Evolutionary conservation across 495 filamentous ascomycete genomes (phyloP).

Genomic region (Talaromyces wortmannii): DNA sequence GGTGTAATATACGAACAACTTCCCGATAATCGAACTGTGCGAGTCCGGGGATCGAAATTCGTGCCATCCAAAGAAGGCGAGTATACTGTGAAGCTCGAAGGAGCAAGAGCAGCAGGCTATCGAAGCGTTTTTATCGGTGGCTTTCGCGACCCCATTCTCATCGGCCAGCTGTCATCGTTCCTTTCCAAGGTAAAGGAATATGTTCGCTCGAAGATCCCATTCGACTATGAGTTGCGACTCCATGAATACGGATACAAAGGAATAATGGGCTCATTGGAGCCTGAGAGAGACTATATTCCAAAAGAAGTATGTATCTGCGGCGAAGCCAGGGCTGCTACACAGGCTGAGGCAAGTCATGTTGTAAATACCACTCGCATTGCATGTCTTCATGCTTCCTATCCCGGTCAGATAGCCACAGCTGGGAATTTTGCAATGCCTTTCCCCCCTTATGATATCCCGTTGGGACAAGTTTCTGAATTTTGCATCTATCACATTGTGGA

Average conservation of each 20-base stretch:
- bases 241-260: no score
- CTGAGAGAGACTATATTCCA: not conserved
- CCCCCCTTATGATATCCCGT: constrained; percentile 20
- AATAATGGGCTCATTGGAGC: not conserved
- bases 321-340: constrained; percentile 28
- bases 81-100: not conserved
- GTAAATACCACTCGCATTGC: constrained; percentile 22
- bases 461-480: constrained; percentile 30
- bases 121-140: not conserved
- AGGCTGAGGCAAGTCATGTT: constrained; percentile 27
- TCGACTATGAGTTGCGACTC: not conserved
- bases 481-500: constrained; percentile 37
- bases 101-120: not conserved
- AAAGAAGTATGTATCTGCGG: constrained; percentile 29
- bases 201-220: not conserved
- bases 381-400: constrained; percentile 29
- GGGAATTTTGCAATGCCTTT: constrained; percentile 35
- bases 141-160: not conserved
- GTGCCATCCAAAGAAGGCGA: not conserved
- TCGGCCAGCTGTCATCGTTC: not conserved
- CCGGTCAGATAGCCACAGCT: constrained; percentile 28
- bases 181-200: not conserved
- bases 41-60: not conserved
- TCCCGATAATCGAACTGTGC: not conserved
- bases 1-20: constrained; percentile 4